Conservation (phyloP, 2,329 filamentous ascomycete genomes). For the Geosmithia flava region DNA sequence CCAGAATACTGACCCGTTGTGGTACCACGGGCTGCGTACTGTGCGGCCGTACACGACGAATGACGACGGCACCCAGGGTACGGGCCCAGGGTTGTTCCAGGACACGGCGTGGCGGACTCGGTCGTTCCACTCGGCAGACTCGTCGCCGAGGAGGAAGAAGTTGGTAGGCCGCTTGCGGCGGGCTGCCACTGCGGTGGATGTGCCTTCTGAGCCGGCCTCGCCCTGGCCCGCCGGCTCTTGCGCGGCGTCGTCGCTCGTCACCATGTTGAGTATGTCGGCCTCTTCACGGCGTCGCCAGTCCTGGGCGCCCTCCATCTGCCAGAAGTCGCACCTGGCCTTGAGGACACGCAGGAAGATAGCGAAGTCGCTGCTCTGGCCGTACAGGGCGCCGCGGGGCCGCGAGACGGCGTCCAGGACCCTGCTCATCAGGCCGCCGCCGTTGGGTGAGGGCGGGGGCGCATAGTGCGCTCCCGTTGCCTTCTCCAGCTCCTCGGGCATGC, state of each 20-base stretch:
- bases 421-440: constrained; percentile 26
- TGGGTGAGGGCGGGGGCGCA: constrained; percentile 36
- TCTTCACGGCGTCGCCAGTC: constrained; percentile 56
- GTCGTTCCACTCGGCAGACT: constrained; percentile 15
- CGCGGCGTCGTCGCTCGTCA: background rate
- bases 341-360: constrained; percentile 63
- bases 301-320: constrained; percentile 66
- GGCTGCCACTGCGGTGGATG: background rate
- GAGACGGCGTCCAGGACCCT: constrained; percentile 30
- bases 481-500: constrained; percentile 70
- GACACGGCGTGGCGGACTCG: constrained; percentile 10
- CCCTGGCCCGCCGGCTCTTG: background rate
- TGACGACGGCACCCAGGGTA: constrained; percentile 28
- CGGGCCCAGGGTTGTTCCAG: constrained; percentile 7
- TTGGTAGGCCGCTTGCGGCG: constrained; percentile 13
- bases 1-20: constrained; percentile 48
- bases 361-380: constrained; percentile 57
- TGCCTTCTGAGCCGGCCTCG: background rate
- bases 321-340: constrained; percentile 68
- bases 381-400: constrained; percentile 32
- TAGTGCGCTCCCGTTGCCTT: constrained; percentile 65
- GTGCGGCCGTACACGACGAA: constrained; percentile 51
- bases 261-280: constrained; percentile 3
- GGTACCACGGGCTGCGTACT: constrained; percentile 44
- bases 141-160: constrained; percentile 14